phyloP scores from a whole-genome alignment of 768 basidiomycete genomes.

The Hericium alpestre region DNA sequence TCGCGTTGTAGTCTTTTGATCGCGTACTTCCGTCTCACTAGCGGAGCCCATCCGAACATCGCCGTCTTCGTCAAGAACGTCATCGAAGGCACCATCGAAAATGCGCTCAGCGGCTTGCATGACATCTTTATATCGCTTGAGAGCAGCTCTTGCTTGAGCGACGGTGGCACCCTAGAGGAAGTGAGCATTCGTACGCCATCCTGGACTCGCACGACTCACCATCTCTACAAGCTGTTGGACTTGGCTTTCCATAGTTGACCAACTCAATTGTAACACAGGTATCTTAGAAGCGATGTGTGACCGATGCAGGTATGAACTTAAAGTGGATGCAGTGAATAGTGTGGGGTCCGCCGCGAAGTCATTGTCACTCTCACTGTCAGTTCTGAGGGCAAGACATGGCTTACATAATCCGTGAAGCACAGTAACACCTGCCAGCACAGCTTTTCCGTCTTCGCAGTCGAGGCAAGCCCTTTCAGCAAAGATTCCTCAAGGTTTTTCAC shows the following conservation, averaged over 20 bases:
- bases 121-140: conserved; percentile 76
- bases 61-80: conserved; percentile 49
- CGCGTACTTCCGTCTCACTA: conserved; percentile 1
- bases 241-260: conserved; percentile 22
- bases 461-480: too few species aligned
- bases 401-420: too few species aligned
- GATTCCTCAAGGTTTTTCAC: too few species aligned
- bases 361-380: too few species aligned
- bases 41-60: conserved; percentile 14
- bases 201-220: conserved; percentile 12
- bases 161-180: conserved; percentile 64
- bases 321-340: too few species aligned
- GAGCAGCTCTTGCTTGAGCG: conserved; percentile 74
- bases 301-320: too few species aligned
- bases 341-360: too few species aligned
- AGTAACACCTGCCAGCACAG: too few species aligned
- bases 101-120: conserved; percentile 85
- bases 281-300: too few species aligned
- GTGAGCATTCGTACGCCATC: neutral
- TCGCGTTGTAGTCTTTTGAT: neutral
- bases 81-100: conserved; percentile 76
- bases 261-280: too few species aligned
- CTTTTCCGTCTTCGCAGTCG: too few species aligned
- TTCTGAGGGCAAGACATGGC: too few species aligned
- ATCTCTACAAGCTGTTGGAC: conserved; percentile 27